Evolutionary conservation across 257 asterid genomes (phyloP).

Genomic region (Penstemon newberryi): DNA sequence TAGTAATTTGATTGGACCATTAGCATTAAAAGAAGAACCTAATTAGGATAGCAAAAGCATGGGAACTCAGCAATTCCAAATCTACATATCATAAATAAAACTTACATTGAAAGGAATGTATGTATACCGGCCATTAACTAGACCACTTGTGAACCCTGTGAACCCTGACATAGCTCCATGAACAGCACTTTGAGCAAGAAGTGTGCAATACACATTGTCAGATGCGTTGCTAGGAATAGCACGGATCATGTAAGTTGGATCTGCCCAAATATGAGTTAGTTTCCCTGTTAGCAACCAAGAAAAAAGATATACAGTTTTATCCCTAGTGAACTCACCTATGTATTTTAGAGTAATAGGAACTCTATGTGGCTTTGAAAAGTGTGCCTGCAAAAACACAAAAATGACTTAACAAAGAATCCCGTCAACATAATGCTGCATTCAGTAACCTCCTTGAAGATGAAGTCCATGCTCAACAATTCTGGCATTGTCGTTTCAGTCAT

Average conservation of each 20-base stretch:
- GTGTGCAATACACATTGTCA: slow-evolving; percentile 72
- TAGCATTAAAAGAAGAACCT: too few species aligned
- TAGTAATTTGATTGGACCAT: too few species aligned
- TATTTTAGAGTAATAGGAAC: slow-evolving; percentile 56
- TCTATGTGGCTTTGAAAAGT: slow-evolving; percentile 40
- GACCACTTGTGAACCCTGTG: slow-evolving; percentile 65
- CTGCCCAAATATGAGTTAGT: slow-evolving; percentile 38
- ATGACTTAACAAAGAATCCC: slow-evolving; percentile 6
- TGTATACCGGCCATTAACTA: slow-evolving; percentile 63
- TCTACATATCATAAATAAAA: slow-evolving; percentile 5
- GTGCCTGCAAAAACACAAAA: slow-evolving; percentile 42
- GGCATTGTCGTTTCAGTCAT: slow-evolving; percentile 1
- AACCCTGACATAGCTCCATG: slow-evolving; percentile 85
- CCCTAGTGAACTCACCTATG: slow-evolving; percentile 50
- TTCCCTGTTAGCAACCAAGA: slow-evolving; percentile 15
- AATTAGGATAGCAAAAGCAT: not conserved
- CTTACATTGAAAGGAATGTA: slow-evolving; percentile 74
- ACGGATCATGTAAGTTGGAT: slow-evolving; percentile 79
- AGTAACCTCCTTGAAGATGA: slow-evolving; percentile 1
- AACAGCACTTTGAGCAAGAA: slow-evolving; percentile 80
- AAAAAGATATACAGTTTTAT: not conserved
- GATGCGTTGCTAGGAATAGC: slow-evolving; percentile 80
- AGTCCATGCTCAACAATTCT: slow-evolving; percentile 4
- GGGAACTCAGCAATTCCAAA: not conserved
- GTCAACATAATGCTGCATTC: slow-evolving; percentile 22